Conservation (phyloP, 2,329 filamentous ascomycete genomes). For the Talaromyces sp. region DNA sequence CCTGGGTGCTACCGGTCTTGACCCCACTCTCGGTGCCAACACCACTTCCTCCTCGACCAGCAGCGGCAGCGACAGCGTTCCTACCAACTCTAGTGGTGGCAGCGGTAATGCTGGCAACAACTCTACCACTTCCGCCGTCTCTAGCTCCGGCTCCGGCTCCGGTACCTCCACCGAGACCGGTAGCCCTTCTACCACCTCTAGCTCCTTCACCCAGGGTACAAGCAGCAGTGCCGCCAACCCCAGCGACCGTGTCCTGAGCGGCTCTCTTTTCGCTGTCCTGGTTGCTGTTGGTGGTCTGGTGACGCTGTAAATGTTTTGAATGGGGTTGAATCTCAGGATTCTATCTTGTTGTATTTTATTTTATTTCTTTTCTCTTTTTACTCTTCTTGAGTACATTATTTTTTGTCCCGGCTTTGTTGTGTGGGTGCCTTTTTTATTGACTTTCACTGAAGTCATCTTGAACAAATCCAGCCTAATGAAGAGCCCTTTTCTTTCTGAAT, state of each 20-base stretch:
- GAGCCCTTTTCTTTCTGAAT: neutral
- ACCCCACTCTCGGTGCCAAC: slow-evolving; percentile 57
- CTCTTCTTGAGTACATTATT: slow-evolving; percentile 26
- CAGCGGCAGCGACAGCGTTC: slow-evolving; percentile 32
- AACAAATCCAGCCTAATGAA: slow-evolving; percentile 4
- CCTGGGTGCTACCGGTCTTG: slow-evolving; percentile 75
- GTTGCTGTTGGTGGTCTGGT: slow-evolving; percentile 51
- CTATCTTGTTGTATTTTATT: slow-evolving; percentile 14
- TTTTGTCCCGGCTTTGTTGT: slow-evolving; percentile 3
- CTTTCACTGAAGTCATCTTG: slow-evolving; percentile 1
- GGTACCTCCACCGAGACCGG: slow-evolving; percentile 20
- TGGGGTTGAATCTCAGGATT: slow-evolving; percentile 9
- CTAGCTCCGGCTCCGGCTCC: slow-evolving; percentile 16
- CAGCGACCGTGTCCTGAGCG: slow-evolving; percentile 45
- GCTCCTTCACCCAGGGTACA: slow-evolving; percentile 27
- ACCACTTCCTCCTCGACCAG: slow-evolving; percentile 24
- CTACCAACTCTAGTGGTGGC: slow-evolving; percentile 34
- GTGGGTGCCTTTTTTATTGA: neutral
- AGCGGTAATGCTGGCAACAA: slow-evolving; percentile 36
- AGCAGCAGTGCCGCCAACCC: slow-evolving; percentile 33
- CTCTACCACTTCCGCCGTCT: slow-evolving; percentile 26
- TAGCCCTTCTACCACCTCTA: slow-evolving; percentile 13
- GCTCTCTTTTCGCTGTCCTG: slow-evolving; percentile 51
- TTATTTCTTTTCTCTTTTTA: slow-evolving; percentile 17
- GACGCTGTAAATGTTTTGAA: slow-evolving; percentile 40